These are phyloP conservation scores for Boletales sp. DNA, from an alignment of 768 basidiomycete species.

Conservation along the genomic window DNA sequence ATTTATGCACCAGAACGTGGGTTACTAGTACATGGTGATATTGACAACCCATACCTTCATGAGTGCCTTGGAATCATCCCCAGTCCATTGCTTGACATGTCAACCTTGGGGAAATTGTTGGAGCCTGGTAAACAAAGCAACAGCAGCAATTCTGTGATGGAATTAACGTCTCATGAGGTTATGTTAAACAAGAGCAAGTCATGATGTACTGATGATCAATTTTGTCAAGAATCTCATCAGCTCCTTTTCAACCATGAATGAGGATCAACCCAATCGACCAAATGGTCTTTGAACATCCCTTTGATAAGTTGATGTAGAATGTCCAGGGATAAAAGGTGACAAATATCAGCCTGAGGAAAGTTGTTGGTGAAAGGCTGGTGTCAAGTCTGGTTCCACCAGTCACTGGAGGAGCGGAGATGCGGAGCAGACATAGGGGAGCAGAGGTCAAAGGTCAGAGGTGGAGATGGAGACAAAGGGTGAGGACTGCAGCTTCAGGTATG, in stretches of 20 bases:
- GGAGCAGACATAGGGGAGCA: too few relatives aligned
- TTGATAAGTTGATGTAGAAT: not conserved
- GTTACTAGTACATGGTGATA: not conserved
- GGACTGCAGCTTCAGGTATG: too few relatives aligned
- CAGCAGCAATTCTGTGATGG: constrained; percentile 31
- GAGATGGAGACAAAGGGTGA: too few relatives aligned
- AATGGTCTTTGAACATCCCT: not conserved
- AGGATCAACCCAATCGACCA: not conserved
- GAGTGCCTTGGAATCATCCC: constrained; percentile 34
- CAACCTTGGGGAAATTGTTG: constrained; percentile 29
- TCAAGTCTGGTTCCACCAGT: not conserved
- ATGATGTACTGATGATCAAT: constrained; percentile 27
- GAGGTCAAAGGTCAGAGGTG: too few relatives aligned
- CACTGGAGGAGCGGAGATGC: too few relatives aligned
- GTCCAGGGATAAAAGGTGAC: constrained; percentile 10
- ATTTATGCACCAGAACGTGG: not conserved
- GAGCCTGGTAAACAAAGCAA: constrained; percentile 26
- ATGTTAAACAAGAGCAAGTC: not conserved
- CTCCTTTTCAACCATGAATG: not conserved
- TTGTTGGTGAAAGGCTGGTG: constrained; percentile 29
- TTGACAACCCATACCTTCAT: constrained; percentile 41
- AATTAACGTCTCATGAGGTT: not conserved
- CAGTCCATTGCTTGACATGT: constrained; percentile 36
- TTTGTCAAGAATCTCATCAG: constrained; percentile 21
- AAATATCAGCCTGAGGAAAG: constrained; percentile 31